Evolutionary conservation across 768 basidiomycete genomes (phyloP), one percentile per base, ranked within the genome.

Genomic region (Tubosaeta sp.): DNA sequence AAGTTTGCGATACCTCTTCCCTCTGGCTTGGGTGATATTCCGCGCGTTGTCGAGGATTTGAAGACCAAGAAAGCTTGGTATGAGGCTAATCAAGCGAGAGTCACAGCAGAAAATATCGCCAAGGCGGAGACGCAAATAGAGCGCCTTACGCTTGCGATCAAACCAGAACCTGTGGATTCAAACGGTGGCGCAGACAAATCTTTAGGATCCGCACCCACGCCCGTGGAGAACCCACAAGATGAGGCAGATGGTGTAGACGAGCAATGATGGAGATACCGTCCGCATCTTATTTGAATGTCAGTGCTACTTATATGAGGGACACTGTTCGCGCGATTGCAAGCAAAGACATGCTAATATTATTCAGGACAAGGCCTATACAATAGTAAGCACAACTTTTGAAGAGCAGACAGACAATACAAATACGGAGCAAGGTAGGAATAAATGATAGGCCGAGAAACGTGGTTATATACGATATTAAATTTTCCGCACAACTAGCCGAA

Each of bases 41-140:
- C 85, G 49, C 88, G 91, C 48, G 82, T 92, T 43, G 76, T 98
- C 51, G 88, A 91, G 64, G 91, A 97, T 67, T 78, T 99, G 52
- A 88, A 88, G 70, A 90, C 83, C 46, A 99, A 98, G 80, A 94
- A 94, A 74, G 78, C 85, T 22, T 98, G 94, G 93, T 97, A 84
- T 63, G 84, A 88, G 67, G 95, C 90, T 31, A 98, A 98, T 72
- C 93, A 95, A 70, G 81, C 80, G 26, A 83, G 82, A 22, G 81
- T 80, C 56, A 92, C 91, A 2, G 79, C 81, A 5, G 88, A 90
- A 64, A 89, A 90, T 59, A 74, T 93, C 46, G 81, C 84, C 35
- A 88, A 88, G 71, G 91, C 86, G 12, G 86, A 92, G 67, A 79
- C 77, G 13, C 81, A 87, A 57, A 88, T 93, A 64, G 72, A 78